Conservation (phyloP, 768 basidiomycete genomes). For the Cystobasidium tubakii region DNA sequence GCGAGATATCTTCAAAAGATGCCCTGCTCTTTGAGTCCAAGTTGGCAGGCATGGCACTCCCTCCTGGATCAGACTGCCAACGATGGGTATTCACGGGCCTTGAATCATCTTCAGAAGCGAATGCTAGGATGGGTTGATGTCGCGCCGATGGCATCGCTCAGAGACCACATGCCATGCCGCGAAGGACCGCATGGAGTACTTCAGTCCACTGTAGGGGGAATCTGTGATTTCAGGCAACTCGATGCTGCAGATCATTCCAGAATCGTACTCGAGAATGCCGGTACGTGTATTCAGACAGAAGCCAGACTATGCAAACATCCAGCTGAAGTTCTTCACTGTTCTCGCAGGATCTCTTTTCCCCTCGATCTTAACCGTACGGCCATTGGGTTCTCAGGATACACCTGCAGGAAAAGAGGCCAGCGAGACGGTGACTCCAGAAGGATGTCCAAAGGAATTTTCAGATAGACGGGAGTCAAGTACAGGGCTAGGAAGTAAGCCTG, state of each 20-base stretch:
- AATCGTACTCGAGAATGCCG: too few species aligned
- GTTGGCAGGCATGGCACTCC: not conserved
- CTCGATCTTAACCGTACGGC: too few species aligned
- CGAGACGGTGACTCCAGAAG: too few species aligned
- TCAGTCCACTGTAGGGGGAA: not conserved
- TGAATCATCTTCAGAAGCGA: not conserved
- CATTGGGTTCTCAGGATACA: too few species aligned
- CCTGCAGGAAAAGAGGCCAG: too few species aligned
- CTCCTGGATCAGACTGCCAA: not conserved
- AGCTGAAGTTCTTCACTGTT: too few species aligned
- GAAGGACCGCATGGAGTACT: not conserved
- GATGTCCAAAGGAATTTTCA: too few species aligned
- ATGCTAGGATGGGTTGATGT: not conserved
- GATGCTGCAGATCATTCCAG: not conserved
- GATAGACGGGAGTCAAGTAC: too few species aligned
- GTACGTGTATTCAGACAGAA: too few species aligned
- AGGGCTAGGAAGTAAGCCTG: too few species aligned
- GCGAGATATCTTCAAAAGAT: not conserved
- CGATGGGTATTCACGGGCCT: not conserved
- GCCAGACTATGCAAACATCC: too few species aligned
- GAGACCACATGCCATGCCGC: not conserved
- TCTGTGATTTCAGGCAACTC: not conserved
- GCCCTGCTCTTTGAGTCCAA: not conserved
- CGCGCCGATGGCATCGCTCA: not conserved
- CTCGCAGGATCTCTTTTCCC: too few species aligned